A percentile compares a stretch with the other conserved stretches of the same genome.
Conservation (phyloP, 805 yeast genomes). For the Pichia deserticola region DNA sequence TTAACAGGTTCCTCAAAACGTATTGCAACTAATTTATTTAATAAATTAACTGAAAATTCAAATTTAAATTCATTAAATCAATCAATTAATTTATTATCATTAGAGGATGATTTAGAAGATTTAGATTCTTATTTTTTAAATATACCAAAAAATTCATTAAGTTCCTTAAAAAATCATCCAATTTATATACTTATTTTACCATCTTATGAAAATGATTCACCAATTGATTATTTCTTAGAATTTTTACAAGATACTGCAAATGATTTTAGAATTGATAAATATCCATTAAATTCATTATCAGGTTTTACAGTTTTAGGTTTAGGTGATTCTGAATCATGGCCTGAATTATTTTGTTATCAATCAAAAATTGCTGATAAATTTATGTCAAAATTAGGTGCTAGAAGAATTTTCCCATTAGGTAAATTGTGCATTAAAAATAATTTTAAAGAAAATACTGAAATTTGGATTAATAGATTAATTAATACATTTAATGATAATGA, state of each 20-base stretch:
- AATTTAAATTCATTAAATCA: constrained; percentile 16
- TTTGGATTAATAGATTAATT: constrained; percentile 59
- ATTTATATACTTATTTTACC: constrained; percentile 75
- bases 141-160: constrained; percentile 38
- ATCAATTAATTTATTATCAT: constrained; percentile 49
- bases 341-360: constrained; percentile 75
- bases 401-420: constrained; percentile 78
- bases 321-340: constrained; percentile 84
- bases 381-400: constrained; percentile 77
- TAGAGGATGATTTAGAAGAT: constrained; percentile 79
- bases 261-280: constrained; percentile 81
- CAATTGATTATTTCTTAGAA: constrained; percentile 80
- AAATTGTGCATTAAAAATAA: constrained; percentile 71
- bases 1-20: constrained; percentile 77
- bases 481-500: constrained; percentile 63
- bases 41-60: constrained; percentile 27
- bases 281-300: constrained; percentile 57
- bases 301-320: constrained; percentile 85
- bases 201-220: constrained; percentile 88
- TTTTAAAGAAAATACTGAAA: constrained; percentile 44
- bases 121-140: constrained; percentile 73
- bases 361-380: constrained; percentile 67
- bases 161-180: neutral
- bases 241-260: constrained; percentile 71
- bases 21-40: constrained; percentile 48